Evolutionary conservation across 2,329 filamentous ascomycete genomes (phyloP).

Genomic region (Pseudocercospora crystallina): DNA sequence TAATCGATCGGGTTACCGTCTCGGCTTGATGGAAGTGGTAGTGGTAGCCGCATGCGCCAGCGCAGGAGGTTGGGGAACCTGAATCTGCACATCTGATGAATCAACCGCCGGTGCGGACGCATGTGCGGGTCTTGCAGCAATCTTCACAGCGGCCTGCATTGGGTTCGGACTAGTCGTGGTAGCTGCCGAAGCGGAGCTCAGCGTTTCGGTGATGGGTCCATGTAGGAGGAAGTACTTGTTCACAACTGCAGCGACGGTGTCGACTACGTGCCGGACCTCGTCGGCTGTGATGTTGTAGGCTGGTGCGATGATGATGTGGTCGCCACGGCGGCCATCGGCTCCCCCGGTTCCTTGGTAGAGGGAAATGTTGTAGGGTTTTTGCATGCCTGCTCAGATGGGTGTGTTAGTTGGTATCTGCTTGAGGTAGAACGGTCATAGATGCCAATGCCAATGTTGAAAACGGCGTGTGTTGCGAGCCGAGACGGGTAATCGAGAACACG

Average conservation of each 20-base stretch:
- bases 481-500: no score
- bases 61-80: no score
- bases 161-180: neutral
- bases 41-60: no score
- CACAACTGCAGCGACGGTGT: conserved; percentile 53
- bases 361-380: conserved; percentile 51
- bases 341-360: conserved; percentile 66
- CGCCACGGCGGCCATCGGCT: conserved; percentile 59
- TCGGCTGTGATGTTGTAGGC: conserved; percentile 62
- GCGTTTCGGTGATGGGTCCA: neutral
- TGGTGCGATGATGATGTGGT: conserved; percentile 69
- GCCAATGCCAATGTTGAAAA: no score
- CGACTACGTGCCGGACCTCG: conserved; percentile 59
- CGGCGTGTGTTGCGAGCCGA: no score
- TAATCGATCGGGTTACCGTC: no score
- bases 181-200: neutral
- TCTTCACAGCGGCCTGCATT: neutral
- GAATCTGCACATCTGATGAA: no score
- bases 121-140: neutral
- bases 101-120: no score
- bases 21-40: no score
- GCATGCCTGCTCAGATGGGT: conserved; percentile 36
- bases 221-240: conserved; percentile 43
- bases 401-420: neutral
- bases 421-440: neutral